Evolutionary conservation across 495 filamentous ascomycete genomes (phyloP).

Genomic region (Saxispiralis lemnorum): DNA sequence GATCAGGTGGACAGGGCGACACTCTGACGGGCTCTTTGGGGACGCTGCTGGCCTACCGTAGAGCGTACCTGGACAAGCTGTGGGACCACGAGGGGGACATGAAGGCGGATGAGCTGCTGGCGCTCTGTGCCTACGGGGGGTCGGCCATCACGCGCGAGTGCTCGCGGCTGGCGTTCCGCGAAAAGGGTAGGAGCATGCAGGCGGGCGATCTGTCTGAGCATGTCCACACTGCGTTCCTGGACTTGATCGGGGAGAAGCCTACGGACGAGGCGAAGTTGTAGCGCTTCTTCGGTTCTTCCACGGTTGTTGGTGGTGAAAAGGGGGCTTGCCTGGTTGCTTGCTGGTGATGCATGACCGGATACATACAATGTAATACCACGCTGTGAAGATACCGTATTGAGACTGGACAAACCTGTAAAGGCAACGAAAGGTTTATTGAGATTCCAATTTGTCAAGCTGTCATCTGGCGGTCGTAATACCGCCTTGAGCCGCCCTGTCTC

Average conservation of each 20-base stretch:
- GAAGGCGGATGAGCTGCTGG: constrained; percentile 45
- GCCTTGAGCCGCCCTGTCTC: no score
- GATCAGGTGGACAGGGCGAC: constrained; percentile 88
- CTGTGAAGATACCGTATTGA: no score
- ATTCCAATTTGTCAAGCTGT: no score
- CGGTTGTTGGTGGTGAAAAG: no score
- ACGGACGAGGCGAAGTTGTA: constrained; percentile 14
- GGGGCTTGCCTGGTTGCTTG: no score
- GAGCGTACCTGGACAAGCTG: constrained; percentile 62
- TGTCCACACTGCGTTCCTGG: constrained; percentile 66
- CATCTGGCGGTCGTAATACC: no score
- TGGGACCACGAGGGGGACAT: constrained; percentile 58
- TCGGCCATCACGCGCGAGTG: constrained; percentile 79
- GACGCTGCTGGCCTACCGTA: constrained; percentile 73
- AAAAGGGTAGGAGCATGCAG: constrained; percentile 78
- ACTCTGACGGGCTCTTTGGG: constrained; percentile 81
- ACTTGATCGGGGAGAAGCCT: constrained; percentile 45
- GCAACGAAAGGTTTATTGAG: no score
- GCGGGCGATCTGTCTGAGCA: constrained; percentile 88
- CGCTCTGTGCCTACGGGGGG: constrained; percentile 70
- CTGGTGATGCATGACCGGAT: no score
- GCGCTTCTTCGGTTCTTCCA: no score
- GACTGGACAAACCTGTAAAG: no score
- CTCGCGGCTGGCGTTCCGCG: constrained; percentile 69
- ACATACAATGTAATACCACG: no score